A percentile compares a stretch with the other conserved stretches of the same genome.
These are phyloP conservation scores for Tulasnella calospora DNA, from an alignment of 768 basidiomycete genomes.

Conservation along the genomic window DNA sequence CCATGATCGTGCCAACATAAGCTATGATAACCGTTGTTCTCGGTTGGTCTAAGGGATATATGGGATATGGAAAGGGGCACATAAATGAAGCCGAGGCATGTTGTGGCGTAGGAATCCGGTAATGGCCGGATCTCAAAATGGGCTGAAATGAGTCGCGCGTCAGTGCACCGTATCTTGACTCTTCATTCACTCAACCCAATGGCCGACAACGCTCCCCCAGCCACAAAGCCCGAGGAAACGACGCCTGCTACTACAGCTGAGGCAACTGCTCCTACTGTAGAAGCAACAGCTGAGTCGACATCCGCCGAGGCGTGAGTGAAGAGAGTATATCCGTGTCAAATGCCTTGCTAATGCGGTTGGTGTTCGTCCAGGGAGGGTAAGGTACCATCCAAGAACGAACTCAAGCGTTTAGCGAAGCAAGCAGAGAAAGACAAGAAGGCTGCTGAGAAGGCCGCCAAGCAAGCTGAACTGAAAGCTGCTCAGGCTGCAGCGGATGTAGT, in stretches of 20 bases:
- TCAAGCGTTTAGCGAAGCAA: constrained; percentile 88
- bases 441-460: constrained; percentile 77
- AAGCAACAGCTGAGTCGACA: neutral
- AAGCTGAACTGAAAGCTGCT: constrained; percentile 65
- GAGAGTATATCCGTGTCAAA: neutral
- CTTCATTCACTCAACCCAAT: neutral
- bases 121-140: neutral
- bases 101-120: neutral
- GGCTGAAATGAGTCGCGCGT: constrained; percentile 8
- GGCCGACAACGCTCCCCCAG: constrained; percentile 7
- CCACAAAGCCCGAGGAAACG: neutral
- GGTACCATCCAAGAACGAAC: constrained; percentile 71
- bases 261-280: neutral
- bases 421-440: constrained; percentile 86
- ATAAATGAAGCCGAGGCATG: neutral
- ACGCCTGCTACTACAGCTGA: neutral
- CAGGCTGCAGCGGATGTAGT: constrained; percentile 63
- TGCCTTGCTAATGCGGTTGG: neutral
- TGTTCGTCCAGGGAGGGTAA: neutral
- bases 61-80: neutral
- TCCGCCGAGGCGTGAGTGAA: neutral
- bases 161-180: constrained; percentile 1
- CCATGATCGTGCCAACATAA: too few species aligned
- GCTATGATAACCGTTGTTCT: too few species aligned
- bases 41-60: too few species aligned